Percentiles rank a stretch among this genome's conserved stretches.
Conservation (phyloP, 108 stramenopile species). For the Parmales sp. region DNA sequence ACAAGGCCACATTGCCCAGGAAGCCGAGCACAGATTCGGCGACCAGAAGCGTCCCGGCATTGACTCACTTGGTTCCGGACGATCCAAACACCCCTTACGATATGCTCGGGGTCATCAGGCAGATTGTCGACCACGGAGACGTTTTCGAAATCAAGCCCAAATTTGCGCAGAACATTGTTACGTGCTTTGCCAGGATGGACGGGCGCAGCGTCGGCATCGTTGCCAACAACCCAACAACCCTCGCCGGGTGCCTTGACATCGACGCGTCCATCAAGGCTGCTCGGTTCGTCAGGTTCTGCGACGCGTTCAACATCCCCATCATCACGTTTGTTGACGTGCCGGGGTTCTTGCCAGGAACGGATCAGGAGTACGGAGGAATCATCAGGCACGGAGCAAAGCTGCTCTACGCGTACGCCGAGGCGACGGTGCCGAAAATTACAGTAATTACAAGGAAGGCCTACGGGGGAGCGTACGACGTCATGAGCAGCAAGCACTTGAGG, state of each 20-base stretch:
- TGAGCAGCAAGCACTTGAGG: slow-evolving; percentile 94
- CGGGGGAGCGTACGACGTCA: slow-evolving; percentile 98
- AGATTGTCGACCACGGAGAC: slow-evolving; percentile 86
- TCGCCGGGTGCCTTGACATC: slow-evolving; percentile 98
- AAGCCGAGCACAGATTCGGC: slow-evolving; percentile 63
- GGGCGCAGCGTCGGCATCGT: slow-evolving; percentile 91
- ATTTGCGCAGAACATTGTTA: slow-evolving; percentile 90
- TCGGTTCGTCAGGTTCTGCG: slow-evolving; percentile 92
- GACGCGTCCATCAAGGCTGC: slow-evolving; percentile 89
- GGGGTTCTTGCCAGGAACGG: slow-evolving; percentile 94
- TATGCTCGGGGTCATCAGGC: slow-evolving; percentile 68
- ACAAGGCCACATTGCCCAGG: slow-evolving; percentile 52
- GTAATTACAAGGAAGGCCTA: slow-evolving; percentile 99
- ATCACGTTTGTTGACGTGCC: slow-evolving; percentile 99
- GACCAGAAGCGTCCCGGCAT: slow-evolving; percentile 64
- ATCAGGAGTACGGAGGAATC: slow-evolving; percentile 82
- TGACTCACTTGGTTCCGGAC: slow-evolving; percentile 86
- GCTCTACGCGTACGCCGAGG: slow-evolving; percentile 96
- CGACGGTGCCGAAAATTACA: slow-evolving; percentile 93
- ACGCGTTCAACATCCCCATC: slow-evolving; percentile 96
- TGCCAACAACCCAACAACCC: slow-evolving; percentile 89
- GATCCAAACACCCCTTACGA: slow-evolving; percentile 98
- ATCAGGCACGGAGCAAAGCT: slow-evolving; percentile 96
- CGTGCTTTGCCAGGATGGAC: slow-evolving; percentile 88
- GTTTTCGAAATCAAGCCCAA: slow-evolving; percentile 93